Evolutionary conservation across 2,329 filamentous ascomycete genomes (phyloP).

Genomic region (Trichothecium roseum): DNA sequence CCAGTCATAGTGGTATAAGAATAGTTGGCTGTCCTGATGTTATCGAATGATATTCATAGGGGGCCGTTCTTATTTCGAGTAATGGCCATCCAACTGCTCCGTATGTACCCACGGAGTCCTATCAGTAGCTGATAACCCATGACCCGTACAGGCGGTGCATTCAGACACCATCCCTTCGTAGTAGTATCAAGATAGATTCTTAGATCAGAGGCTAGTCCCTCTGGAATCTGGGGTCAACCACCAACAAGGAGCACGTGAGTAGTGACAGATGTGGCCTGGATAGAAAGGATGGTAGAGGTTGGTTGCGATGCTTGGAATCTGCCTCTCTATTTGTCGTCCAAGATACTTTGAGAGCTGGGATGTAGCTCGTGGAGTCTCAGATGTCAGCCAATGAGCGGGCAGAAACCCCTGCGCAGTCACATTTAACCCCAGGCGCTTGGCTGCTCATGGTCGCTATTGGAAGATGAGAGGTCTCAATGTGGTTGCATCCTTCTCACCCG

Average conservation of each 20-base stretch:
- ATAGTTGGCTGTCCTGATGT: no score
- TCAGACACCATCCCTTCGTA: background rate
- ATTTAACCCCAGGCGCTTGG: background rate
- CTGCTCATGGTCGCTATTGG: background rate
- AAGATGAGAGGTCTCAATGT: background rate
- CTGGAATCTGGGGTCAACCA: background rate
- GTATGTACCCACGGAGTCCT: no score
- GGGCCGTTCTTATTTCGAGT: no score
- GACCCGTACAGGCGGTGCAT: no score
- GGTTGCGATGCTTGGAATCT: background rate
- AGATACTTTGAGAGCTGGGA: background rate
- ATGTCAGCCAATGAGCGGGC: background rate
- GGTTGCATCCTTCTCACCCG: background rate
- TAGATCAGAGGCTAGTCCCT: background rate
- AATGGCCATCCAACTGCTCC: no score
- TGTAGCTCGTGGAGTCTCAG: background rate
- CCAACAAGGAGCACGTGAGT: constrained; percentile 5
- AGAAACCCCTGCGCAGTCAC: constrained; percentile 1
- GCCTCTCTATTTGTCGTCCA: background rate
- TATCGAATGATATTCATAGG: no score
- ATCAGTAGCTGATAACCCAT: no score
- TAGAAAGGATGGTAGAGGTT: constrained; percentile 1
- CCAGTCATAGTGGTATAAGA: no score
- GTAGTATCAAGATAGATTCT: background rate
- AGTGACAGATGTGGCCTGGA: constrained; percentile 2